Base-by-base conservation (phyloP, 441 rosid species). In the Corymbia calophylla region DNA sequence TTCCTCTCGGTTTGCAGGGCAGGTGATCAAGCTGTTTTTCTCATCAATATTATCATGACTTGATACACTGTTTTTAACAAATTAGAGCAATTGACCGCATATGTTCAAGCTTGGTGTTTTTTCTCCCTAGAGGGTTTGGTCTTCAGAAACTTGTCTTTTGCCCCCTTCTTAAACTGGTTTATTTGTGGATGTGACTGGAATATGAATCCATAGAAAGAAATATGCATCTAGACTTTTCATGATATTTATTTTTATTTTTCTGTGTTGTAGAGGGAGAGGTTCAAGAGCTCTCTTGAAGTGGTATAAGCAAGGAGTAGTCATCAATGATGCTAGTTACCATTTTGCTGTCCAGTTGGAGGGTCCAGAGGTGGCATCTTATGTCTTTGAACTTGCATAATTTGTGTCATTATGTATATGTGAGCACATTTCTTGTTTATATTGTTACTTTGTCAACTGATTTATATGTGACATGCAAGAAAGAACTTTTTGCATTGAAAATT, bases 1-100 rank as follows among this genome's bases (percentile, higher is more conserved):
- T 98, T 93, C 99, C 99, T 91, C 92, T 96, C 19, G 99, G 98
- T 56, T 95, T 96, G 93, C 97, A 94, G 47, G 99, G 99, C 92
- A 95, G 98, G 99, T 97, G 93, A 87, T 44, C 32, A 27, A 47
- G 16, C 49, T 53, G 49, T 51, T 80, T 58, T 87, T 51, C n/a
- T 77, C 51, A 44, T 53, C 44, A 18, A 5, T 31, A 54, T 32
- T 56, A 31, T 55, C 17, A 53, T 35, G 47, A 86, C 39, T n/a
- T 11, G 2, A 15, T 19, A 15, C n/a, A 5, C 6, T 70, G 60
- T 64, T 32, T 87, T 68, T 54, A 39, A 31, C 19, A 5, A n/a
- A 32, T 64, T 39, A 73, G 82, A 39, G 82, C n/a, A 44, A 39
- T 39, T 73, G 82, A 44, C 51, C 21, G 51, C 51, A 8, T 73